Conservation (phyloP, 2,329 filamentous ascomycete genomes). For the Helminthosporium solani region DNA sequence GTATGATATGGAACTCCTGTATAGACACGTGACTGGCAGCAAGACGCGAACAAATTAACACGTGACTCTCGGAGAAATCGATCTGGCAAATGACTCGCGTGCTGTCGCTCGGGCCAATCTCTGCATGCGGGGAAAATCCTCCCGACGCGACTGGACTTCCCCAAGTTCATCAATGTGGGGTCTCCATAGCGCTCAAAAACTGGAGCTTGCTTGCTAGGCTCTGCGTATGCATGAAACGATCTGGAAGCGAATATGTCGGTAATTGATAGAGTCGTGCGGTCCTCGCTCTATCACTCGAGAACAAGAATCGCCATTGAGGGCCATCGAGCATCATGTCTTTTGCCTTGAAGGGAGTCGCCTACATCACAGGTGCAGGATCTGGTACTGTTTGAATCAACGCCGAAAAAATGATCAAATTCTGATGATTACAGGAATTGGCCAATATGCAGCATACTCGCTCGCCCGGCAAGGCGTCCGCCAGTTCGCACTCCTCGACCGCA, state of each 20-base stretch:
- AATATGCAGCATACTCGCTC: constrained; percentile 49
- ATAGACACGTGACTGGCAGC: too few species aligned
- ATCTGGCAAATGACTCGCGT: constrained; percentile 8
- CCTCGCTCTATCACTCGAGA: background rate
- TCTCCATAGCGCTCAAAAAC: too few species aligned
- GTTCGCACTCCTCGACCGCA: constrained; percentile 52
- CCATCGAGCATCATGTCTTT: constrained; percentile 36
- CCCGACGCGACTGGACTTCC: too few species aligned
- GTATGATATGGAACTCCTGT: too few species aligned
- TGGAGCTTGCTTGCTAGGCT: background rate
- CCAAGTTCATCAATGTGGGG: too few species aligned
- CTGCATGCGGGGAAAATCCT: constrained; percentile 15
- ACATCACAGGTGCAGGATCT: constrained; percentile 52
- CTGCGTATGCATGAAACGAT: background rate
- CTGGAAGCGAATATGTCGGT: background rate
- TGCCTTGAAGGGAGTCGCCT: constrained; percentile 49
- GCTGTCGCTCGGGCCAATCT: background rate
- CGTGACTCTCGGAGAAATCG: too few species aligned
- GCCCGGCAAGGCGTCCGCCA: constrained; percentile 51
- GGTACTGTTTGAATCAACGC: constrained; percentile 33
- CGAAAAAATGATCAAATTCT: constrained; percentile 4
- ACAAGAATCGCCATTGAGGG: background rate
- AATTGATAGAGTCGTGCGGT: background rate
- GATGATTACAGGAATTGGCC: constrained; percentile 49
- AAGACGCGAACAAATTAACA: too few species aligned